Evolutionary conservation across 2,329 filamentous ascomycete species (phyloP).

Genomic region (Diaporthe australafricana): DNA sequence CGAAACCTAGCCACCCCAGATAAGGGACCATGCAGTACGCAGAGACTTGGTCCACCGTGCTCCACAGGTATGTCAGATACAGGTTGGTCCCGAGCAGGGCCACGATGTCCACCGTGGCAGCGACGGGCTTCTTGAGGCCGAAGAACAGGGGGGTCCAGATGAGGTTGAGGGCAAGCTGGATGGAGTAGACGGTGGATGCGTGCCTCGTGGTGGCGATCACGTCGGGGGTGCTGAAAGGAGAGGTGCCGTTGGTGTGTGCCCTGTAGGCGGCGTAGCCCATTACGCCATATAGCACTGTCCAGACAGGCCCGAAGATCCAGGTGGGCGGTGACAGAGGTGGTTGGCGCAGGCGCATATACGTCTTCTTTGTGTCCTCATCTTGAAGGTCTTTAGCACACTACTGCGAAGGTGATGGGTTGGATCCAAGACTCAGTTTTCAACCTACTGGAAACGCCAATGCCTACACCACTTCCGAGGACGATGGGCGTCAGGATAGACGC

Average conservation of each 20-base stretch:
- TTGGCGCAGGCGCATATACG: conserved; percentile 75
- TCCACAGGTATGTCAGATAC: conserved; percentile 82
- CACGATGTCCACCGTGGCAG: conserved; percentile 81
- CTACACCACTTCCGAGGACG: conserved; percentile 76
- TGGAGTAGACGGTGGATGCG: conserved; percentile 83
- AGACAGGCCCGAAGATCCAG: conserved; percentile 72
- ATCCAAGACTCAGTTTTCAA: conserved; percentile 27
- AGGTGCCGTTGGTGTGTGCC: conserved; percentile 73
- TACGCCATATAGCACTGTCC: conserved; percentile 74
- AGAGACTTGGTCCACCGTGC: conserved; percentile 77
- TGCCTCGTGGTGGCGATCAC: conserved; percentile 70
- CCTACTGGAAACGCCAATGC: conserved; percentile 75
- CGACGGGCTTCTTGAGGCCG: conserved; percentile 76
- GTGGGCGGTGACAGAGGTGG: conserved; percentile 73
- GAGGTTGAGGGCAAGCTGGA: conserved; percentile 87
- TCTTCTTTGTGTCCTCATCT: conserved; percentile 62
- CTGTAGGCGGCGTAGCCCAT: conserved; percentile 94
- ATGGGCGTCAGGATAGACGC: conserved; percentile 82
- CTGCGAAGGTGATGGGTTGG: conserved; percentile 22
- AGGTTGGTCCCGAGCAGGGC: conserved; percentile 77
- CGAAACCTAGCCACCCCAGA: conserved; percentile 88
- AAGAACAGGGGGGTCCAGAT: conserved; percentile 96
- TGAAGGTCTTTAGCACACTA: background rate
- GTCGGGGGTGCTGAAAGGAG: conserved; percentile 62
- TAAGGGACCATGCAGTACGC: conserved; percentile 85